These are phyloP conservation scores for Podaxis pistillaris DNA, from an alignment of 768 basidiomycete species.

Conservation along the genomic window DNA sequence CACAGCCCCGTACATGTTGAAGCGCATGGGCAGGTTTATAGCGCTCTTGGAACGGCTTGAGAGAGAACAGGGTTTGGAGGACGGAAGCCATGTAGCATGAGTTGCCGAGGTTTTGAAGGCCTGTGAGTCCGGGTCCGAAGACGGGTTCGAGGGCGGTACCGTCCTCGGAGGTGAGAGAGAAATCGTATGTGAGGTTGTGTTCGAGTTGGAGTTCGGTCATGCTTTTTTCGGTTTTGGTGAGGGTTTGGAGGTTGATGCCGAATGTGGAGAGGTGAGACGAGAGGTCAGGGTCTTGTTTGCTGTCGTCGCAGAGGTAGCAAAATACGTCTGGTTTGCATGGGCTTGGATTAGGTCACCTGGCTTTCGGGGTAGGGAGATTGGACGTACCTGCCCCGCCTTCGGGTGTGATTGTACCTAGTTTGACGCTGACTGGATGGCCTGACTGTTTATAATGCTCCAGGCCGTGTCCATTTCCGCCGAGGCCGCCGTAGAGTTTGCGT, in stretches of 20 bases:
- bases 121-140: slow-evolving; percentile 87
- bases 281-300: slow-evolving; percentile 74
- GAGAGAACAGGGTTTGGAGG: slow-evolving; percentile 81
- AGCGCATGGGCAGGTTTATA: slow-evolving; percentile 63
- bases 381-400: slow-evolving; percentile 84
- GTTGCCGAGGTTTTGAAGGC: slow-evolving; percentile 90
- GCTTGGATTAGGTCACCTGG: neutral
- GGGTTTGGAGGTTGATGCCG: slow-evolving; percentile 80
- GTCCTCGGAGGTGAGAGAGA: slow-evolving; percentile 83
- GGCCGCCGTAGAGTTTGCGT: slow-evolving; percentile 76
- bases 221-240: slow-evolving; percentile 92
- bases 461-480: slow-evolving; percentile 88
- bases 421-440: slow-evolving; percentile 81
- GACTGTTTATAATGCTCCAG: slow-evolving; percentile 72
- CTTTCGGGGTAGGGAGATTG: neutral
- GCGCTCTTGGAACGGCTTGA: slow-evolving; percentile 71
- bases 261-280: slow-evolving; percentile 73
- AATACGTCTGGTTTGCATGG: slow-evolving; percentile 67
- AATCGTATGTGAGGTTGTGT: slow-evolving; percentile 93
- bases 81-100: slow-evolving; percentile 99
- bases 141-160: slow-evolving; percentile 87
- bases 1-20: neutral
- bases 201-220: slow-evolving; percentile 99
- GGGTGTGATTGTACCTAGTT: slow-evolving; percentile 94
- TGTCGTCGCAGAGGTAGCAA: slow-evolving; percentile 89